Percentiles rank a stretch among this genome's conserved stretches.
These are phyloP conservation scores for Solanum pimpinellifolium DNA, from an alignment of 257 asterid genomes.

Conservation along the genomic window DNA sequence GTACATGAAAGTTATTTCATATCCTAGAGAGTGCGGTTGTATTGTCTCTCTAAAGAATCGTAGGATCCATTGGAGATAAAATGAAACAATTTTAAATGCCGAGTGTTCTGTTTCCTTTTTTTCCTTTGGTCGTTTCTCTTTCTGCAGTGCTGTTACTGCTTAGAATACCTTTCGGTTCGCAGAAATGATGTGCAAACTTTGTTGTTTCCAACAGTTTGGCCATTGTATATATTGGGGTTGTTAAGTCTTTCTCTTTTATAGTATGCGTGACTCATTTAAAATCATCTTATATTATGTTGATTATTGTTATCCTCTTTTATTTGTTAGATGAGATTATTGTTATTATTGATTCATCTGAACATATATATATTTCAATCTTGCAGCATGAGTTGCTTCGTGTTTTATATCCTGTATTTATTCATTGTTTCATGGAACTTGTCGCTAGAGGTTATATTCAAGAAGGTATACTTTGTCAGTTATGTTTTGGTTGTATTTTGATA, in stretches of 20 bases:
- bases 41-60: not conserved
- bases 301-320: not conserved
- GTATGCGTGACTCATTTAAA: not conserved
- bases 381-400: conserved; percentile 98
- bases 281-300: not conserved
- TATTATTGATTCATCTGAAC: not conserved
- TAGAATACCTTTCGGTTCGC: not conserved
- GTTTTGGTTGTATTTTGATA: not conserved
- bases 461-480: conserved; percentile 32
- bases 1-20: not conserved
- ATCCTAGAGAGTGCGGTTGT: not conserved
- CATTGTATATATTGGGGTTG: not conserved
- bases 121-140: not conserved
- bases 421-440: conserved; percentile 96
- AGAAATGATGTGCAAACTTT: not conserved
- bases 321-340: not conserved
- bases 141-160: not conserved
- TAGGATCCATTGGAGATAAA: not conserved
- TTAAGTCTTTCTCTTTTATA: not conserved
- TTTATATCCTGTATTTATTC: conserved; percentile 89
- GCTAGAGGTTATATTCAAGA: conserved; percentile 88
- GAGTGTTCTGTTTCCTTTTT: not conserved
- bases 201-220: not conserved
- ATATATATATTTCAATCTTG: not conserved
- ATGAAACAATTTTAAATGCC: not conserved